Evolutionary conservation across 78 protist species (phyloP).

Genomic region (Polysphondylium violaceum): DNA sequence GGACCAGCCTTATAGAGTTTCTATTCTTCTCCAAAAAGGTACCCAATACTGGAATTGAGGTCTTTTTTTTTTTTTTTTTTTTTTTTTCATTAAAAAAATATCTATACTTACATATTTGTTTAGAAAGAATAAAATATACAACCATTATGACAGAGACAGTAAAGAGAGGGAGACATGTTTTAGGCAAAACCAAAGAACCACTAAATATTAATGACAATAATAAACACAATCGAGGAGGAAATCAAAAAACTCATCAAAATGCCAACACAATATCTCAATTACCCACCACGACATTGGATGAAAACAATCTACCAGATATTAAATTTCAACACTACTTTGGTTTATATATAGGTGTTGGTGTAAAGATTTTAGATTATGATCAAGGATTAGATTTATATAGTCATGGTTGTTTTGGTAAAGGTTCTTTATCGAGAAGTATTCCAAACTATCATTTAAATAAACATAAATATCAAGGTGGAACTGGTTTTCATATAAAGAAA

Average conservation of each 20-base stretch:
- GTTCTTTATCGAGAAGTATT: slow-evolving; percentile 35
- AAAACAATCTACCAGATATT: too few species aligned
- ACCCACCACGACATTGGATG: slow-evolving; percentile 19
- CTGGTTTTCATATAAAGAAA: slow-evolving; percentile 42
- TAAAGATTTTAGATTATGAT: slow-evolving; percentile 23
- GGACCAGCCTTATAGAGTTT: too few species aligned
- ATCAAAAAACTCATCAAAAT: background rate
- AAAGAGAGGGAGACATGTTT: too few species aligned
- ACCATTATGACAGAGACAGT: too few species aligned
- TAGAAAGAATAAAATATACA: too few species aligned
- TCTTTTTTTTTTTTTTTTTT: too few species aligned
- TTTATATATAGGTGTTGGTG: slow-evolving; percentile 42
- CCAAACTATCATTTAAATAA: slow-evolving; percentile 16
- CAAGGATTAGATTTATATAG: slow-evolving; percentile 47
- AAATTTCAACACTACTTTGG: slow-evolving; percentile 46
- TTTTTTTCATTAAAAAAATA: too few species aligned
- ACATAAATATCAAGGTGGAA: background rate
- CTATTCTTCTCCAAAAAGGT: too few species aligned
- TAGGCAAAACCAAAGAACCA: too few species aligned
- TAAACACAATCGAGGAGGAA: slow-evolving; percentile 1
- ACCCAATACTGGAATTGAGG: too few species aligned
- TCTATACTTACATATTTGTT: too few species aligned
- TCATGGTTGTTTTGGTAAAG: slow-evolving; percentile 70
- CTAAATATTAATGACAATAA: slow-evolving; percentile 9
- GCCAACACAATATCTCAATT: background rate